Conservation (phyloP, 2,329 filamentous ascomycete genomes). For the Fusarium irregulare region DNA sequence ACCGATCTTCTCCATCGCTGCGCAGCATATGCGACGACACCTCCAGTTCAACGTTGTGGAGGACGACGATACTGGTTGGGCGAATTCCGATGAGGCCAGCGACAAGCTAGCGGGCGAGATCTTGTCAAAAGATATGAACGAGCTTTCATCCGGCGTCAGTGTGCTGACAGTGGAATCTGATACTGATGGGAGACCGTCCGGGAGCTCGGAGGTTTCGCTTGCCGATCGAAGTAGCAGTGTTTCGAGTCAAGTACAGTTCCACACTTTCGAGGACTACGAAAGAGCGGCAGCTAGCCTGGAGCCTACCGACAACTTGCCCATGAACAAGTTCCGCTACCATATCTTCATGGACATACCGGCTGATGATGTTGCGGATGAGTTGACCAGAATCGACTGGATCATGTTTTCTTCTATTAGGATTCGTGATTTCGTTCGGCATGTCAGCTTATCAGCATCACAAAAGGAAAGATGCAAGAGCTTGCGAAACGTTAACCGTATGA, state of each 20-base stretch:
- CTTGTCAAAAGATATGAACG: conserved; percentile 55
- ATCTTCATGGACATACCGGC: conserved; percentile 88
- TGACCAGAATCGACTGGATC: conserved; percentile 97
- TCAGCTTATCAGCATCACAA: conserved; percentile 77
- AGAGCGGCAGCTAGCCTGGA: conserved; percentile 78
- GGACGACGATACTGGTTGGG: conserved; percentile 94
- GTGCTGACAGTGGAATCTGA: conserved; percentile 63
- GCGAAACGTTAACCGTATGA: conserved; percentile 93
- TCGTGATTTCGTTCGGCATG: conserved; percentile 91
- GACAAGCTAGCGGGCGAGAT: conserved; percentile 52
- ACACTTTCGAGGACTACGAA: conserved; percentile 82
- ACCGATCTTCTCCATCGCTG: conserved; percentile 84
- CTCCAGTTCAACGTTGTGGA: conserved; percentile 78
- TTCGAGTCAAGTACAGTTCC: conserved; percentile 65
- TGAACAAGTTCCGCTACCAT: conserved; percentile 90
- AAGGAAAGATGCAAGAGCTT: conserved; percentile 82
- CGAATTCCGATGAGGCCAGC: conserved; percentile 74
- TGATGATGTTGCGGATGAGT: conserved; percentile 87
- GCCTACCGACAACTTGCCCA: conserved; percentile 73
- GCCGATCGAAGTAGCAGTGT: conserved; percentile 54
- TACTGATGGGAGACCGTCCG: conserved; percentile 57
- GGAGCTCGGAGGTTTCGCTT: conserved; percentile 58
- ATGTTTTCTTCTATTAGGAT: conserved; percentile 97
- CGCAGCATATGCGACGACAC: conserved; percentile 84
- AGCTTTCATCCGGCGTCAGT: conserved; percentile 56